Percentiles rank a stretch among this genome's conserved stretches.
Conservation (phyloP, 345 rosid species). For the Firmiana major region DNA sequence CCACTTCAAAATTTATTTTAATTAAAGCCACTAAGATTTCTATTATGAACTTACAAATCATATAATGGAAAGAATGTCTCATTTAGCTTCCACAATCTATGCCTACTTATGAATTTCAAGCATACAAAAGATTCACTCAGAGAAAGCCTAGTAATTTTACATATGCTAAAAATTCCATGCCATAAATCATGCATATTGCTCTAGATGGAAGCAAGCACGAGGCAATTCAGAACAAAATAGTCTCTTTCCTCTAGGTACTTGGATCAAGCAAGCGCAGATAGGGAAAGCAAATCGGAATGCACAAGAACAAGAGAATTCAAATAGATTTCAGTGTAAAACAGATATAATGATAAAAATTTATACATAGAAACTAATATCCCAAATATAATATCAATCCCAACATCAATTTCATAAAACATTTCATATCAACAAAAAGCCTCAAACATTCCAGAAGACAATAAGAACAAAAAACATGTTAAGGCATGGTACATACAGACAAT, state of each 20-base stretch:
- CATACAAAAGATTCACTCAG: background rate
- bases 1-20: background rate
- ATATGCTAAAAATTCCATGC: background rate
- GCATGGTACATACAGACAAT: constrained; percentile 50
- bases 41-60: background rate
- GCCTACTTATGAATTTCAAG: background rate
- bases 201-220: background rate
- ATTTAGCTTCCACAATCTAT: background rate
- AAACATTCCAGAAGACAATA: constrained; percentile 1
- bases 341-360: background rate
- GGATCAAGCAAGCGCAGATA: too few species aligned
- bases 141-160: background rate
- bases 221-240: background rate
- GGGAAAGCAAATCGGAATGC: background rate
- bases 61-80: background rate
- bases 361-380: background rate
- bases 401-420: background rate
- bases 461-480: background rate
- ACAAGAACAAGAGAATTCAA: too few species aligned
- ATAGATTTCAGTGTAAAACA: background rate
- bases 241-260: background rate
- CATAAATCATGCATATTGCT: background rate
- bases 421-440: background rate
- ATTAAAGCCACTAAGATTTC: background rate
- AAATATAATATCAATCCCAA: background rate